Base-by-base conservation (phyloP, 352 stramenopile genomes). In the Phytophthora idaei region DNA sequence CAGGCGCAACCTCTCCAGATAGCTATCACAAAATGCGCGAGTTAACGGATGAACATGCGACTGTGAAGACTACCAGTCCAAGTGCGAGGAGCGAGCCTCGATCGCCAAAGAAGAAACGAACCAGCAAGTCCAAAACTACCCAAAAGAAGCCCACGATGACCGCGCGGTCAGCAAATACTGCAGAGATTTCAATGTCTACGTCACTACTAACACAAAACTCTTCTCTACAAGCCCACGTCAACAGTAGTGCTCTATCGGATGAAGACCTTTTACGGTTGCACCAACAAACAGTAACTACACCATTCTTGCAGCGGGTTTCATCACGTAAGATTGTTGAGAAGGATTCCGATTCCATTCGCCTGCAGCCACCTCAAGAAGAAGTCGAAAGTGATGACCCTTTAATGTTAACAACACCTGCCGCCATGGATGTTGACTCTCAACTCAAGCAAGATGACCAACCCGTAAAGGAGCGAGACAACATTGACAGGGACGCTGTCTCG, bases 301-400 rank as follows among this genome's bases (percentile, higher is more conserved):
- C 46, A 15, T 72, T 68, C 46, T 60, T 72, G 46, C 52, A 55
- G 45, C 44, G 57, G n/a, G 21, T 64, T 46, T 60, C 64, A 8
- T 72, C 64, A 28, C 48, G 56, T 15, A 67, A 56, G 10, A 0
- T 66, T 15, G 14, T 57, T 17, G 45, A 60, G 11, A 6, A 41
- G 8, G 51, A 72, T 14, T 29, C 29, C 10, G n/a, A 11, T 39
- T 39, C 31, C 42, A 47, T 15, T 55, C 63, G 44, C 34, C 5
- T 36, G 44, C 17, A 57, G 15, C 7, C 44, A 47, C 12, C 15
- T 41, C 48, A 54, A 56, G 49, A 61, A 15, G 32, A 46, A 57
- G 39, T 47, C 29, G 55, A 55, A 9, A 5, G n/a, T 49, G 56
- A 41, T 15, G 27, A 41, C 39, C 15, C 42, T 1, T 14, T 55